Percentiles rank a stretch among this genome's conserved stretches.
Conservation (phyloP, 2,329 filamentous ascomycete species). For the Thermoascus crustaceus region DNA sequence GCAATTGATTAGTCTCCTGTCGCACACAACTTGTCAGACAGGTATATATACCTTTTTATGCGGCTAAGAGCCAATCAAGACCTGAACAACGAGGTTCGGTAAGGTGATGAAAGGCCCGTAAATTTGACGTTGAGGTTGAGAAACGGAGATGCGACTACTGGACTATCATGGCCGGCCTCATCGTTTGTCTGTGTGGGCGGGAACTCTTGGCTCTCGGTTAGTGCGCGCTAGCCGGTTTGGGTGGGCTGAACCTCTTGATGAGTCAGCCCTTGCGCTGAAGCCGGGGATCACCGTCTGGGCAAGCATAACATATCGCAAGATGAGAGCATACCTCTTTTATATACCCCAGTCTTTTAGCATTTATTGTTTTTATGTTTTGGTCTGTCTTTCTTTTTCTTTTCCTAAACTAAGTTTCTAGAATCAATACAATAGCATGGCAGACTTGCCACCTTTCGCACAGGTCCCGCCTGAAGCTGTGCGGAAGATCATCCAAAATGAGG, state of each 20-base stretch:
- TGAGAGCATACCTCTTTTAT: neutral
- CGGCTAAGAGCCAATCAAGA: conserved; percentile 58
- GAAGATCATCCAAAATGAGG: conserved; percentile 54
- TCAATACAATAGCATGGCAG: conserved; percentile 40
- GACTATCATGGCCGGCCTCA: conserved; percentile 1
- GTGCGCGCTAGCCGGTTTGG: conserved; percentile 21
- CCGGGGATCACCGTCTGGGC: conserved; percentile 3
- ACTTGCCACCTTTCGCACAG: conserved; percentile 64
- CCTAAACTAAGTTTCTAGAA: too few species aligned
- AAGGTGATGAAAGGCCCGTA: conserved; percentile 63
- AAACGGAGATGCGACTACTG: neutral
- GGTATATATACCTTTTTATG: conserved; percentile 16
- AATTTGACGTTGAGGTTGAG: conserved; percentile 12
- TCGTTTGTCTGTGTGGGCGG: conserved; percentile 6
- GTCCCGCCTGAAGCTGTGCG: conserved; percentile 65
- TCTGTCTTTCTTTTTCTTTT: neutral
- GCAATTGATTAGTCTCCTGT: conserved; percentile 19
- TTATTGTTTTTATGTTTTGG: conserved; percentile 1
- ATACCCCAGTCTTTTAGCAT: too few species aligned
- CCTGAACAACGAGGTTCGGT: conserved; percentile 69
- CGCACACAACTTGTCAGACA: too few species aligned
- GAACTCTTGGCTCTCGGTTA: conserved; percentile 21
- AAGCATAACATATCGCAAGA: neutral
- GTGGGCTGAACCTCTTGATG: too few species aligned
- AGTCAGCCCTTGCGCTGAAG: conserved; percentile 21